Evolutionary conservation across 495 filamentous ascomycete genomes (phyloP).

Genomic region (Staphylotrichum tortipilum): DNA sequence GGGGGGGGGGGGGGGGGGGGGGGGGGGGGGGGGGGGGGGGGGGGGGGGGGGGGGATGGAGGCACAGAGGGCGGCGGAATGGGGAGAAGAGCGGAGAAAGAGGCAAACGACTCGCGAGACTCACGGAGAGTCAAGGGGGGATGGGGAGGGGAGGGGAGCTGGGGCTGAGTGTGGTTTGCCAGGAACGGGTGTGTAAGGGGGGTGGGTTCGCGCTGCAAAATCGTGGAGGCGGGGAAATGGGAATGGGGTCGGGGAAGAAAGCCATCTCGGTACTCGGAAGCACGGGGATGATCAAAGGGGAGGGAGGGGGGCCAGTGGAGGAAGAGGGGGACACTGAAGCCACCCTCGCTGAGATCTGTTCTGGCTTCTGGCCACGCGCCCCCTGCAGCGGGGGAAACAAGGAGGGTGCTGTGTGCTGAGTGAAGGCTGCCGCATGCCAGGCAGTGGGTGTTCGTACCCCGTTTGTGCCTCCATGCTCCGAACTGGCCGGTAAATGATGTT

Average conservation of each 20-base stretch:
- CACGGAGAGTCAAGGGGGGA: no score
- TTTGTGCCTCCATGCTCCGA: no score
- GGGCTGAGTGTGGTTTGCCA: not conserved
- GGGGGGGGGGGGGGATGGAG: no score
- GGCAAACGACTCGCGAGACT: slow-evolving; percentile 4
- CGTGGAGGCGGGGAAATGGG: slow-evolving; percentile 25
- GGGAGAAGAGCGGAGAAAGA: slow-evolving; percentile 23
- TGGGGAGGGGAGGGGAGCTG: not conserved
- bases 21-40: no score
- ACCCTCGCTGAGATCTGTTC: no score
- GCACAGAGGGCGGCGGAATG: no score
- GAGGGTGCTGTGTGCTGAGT: not conserved
- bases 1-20: no score
- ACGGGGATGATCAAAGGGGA: no score
- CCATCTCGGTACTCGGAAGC: not conserved
- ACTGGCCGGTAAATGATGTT: no score
- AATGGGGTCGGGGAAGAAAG: slow-evolving; percentile 1
- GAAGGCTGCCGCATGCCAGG: no score
- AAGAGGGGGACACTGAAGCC: not conserved
- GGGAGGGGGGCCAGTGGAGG: slow-evolving; percentile 5
- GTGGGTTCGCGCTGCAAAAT: slow-evolving; percentile 9
- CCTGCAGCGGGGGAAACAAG: not conserved
- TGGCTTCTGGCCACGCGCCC: not conserved
- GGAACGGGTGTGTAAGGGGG: no score
- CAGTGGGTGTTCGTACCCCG: no score